A percentile compares a stretch with the other conserved stretches of the same genome.
phyloP scores from a whole-genome alignment of 75 land plant species.

The Pseudotsuga menziesii region DNA sequence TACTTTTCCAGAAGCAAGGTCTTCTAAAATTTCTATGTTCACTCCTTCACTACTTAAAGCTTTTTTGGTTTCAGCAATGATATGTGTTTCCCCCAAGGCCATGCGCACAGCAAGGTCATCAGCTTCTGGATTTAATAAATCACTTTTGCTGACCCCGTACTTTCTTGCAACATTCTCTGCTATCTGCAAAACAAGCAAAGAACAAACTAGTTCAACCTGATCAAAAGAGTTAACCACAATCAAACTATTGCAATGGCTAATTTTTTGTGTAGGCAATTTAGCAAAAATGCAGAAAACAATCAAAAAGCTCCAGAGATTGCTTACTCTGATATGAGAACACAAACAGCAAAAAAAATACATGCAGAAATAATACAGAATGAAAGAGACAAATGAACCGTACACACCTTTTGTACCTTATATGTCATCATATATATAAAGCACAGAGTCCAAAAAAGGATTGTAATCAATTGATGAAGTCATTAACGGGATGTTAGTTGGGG shows the following conservation, averaged over 20 bases:
- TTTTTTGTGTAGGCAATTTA: background rate
- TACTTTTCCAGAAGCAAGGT: conserved; percentile 57
- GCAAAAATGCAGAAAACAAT: background rate
- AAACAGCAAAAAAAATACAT: too few species aligned
- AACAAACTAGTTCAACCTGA: conserved; percentile 4
- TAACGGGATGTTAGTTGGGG: too few species aligned
- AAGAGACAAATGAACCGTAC: too few species aligned
- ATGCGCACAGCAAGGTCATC: conserved; percentile 89
- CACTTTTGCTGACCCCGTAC: conserved; percentile 82
- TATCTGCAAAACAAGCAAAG: conserved; percentile 44
- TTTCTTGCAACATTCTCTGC: conserved; percentile 91
- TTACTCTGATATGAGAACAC: too few species aligned
- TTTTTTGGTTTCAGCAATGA: conserved; percentile 87
- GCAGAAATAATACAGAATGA: too few species aligned
- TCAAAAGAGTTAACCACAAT: background rate
- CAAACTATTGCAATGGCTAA: background rate
- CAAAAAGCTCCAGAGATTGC: background rate
- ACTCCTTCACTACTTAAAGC: conserved; percentile 76
- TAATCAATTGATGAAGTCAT: too few species aligned
- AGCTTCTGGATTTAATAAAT: conserved; percentile 80
- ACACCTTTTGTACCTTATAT: too few species aligned
- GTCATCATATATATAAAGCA: too few species aligned
- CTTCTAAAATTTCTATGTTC: conserved; percentile 68
- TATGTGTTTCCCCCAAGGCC: conserved; percentile 95
- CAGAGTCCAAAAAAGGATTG: too few species aligned